These are phyloP conservation scores for Poronia punctata DNA, from an alignment of 495 filamentous ascomycete genomes.

Conservation along the genomic window DNA sequence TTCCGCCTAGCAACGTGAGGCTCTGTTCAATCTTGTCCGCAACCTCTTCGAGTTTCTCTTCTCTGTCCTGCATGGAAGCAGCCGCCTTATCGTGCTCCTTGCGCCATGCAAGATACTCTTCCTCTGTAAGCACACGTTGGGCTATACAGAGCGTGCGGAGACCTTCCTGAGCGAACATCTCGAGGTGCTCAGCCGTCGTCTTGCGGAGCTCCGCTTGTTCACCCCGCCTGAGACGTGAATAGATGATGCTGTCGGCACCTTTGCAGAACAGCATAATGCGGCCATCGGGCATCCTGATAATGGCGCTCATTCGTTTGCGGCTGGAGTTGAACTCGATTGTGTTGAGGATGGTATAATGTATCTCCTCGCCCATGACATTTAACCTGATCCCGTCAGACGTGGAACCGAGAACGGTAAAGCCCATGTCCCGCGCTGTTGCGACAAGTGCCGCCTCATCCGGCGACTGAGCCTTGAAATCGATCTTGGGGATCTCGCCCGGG, in stretches of 20 bases:
- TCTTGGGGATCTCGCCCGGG: slow-evolving; percentile 80
- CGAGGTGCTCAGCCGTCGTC: slow-evolving; percentile 85
- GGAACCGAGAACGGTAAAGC: slow-evolving; percentile 88
- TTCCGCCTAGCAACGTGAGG: slow-evolving; percentile 84
- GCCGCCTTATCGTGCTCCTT: slow-evolving; percentile 83
- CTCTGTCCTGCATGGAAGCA: slow-evolving; percentile 73
- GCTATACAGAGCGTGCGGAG: slow-evolving; percentile 93
- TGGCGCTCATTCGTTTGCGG: slow-evolving; percentile 96
- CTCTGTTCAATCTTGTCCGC: slow-evolving; percentile 87
- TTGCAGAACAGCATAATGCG: slow-evolving; percentile 94
- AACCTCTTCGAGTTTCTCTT: slow-evolving; percentile 88
- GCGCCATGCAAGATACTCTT: slow-evolving; percentile 82
- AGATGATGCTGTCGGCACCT: slow-evolving; percentile 95
- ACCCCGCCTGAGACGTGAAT: slow-evolving; percentile 78
- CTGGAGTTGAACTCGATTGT: slow-evolving; percentile 97
- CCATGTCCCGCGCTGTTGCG: slow-evolving; percentile 88
- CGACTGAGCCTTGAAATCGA: slow-evolving; percentile 95
- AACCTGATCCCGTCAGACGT: slow-evolving; percentile 70
- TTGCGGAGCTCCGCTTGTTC: slow-evolving; percentile 78
- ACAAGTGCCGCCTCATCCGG: slow-evolving; percentile 96
- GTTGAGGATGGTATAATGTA: slow-evolving; percentile 80
- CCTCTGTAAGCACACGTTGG: slow-evolving; percentile 72
- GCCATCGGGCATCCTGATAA: slow-evolving; percentile 92
- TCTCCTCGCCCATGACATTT: slow-evolving; percentile 80
- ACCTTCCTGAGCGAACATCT: slow-evolving; percentile 94